These are phyloP conservation scores for Fusarium musae DNA, from an alignment of 2,329 filamentous ascomycete species.

Conservation along the genomic window DNA sequence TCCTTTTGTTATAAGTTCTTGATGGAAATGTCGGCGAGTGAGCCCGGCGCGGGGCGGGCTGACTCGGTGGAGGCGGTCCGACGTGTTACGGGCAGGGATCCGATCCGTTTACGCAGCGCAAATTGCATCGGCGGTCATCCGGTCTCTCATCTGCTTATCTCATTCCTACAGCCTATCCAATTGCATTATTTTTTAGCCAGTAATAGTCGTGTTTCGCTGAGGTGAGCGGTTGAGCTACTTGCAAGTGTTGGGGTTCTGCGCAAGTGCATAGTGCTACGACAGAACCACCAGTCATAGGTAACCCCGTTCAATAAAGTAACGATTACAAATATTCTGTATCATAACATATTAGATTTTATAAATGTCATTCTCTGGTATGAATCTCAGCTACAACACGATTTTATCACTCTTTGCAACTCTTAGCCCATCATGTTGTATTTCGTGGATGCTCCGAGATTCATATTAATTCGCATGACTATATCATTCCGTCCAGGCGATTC, in stretches of 20 bases:
- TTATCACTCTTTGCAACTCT: neutral
- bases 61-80: neutral
- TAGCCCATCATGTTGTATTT: neutral
- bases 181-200: fast-evolving
- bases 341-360: fast-evolving
- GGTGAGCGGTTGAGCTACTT: neutral
- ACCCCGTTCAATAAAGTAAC: neutral
- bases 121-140: neutral
- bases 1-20: neutral
- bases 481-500: neutral
- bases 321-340: fast-evolving
- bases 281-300: neutral
- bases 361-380: too few species aligned
- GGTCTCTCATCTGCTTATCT: neutral
- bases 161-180: fast-evolving
- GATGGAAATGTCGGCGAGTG: neutral
- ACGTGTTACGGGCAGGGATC: neutral
- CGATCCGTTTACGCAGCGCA: neutral
- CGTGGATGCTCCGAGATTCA: neutral
- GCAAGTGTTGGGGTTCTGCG: neutral
- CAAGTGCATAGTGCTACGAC: neutral
- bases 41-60: neutral
- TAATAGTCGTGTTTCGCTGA: neutral
- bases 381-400: fast-evolving
- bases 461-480: neutral